Evolutionary conservation across 1,284 basidiomycete genomes (phyloP), one percentile per base, ranked within the genome.

Genomic region (Puccinia sorghi): DNA sequence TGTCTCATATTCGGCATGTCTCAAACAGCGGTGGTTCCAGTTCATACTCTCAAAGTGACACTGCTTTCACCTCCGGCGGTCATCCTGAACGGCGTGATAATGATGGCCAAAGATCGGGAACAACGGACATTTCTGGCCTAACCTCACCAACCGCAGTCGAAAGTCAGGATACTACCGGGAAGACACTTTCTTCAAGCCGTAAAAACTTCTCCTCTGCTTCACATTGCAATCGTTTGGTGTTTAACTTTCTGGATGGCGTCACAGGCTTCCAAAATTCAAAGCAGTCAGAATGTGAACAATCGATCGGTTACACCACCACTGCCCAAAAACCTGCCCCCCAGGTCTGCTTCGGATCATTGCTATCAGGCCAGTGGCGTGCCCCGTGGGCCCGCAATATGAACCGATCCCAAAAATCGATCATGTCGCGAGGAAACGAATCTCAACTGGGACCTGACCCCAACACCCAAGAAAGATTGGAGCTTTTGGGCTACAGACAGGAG

Each of bases 401-500:
- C 39, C 59, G 59, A 15, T 43, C 39, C 39, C 41, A 63, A 39
- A 63, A 41, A 63, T 41, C 39, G 7, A 22, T 8, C 59, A 39
- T 9, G 41, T 41, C 59, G 39, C 59, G 43, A 41, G 59, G 39
- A 22, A 43, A 22, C 59, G 17, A 63, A 22, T 63, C 59, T n/a
- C 17, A 63, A 41, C 1, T 41, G 15, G 8, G 32, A 37, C 1
- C 9, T 43, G 57, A 59, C 12, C 13, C 57, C 32, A 63, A 13
- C 59, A 67, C 64, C n/a, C 64, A 67, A 67, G 64, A 12, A 50
- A 46, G 48, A 43, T 50, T 67, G 64, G 66, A 46, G 20, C 43
- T 70, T 37, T 57, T 79, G 41, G 76, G 76, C 7, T 79, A 79
- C 57, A 48, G 70, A 56, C 76, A 71, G n/a, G 76, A 71, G 43